Conservation (phyloP, 805 yeast species). For the Myxozyma monticola region DNA sequence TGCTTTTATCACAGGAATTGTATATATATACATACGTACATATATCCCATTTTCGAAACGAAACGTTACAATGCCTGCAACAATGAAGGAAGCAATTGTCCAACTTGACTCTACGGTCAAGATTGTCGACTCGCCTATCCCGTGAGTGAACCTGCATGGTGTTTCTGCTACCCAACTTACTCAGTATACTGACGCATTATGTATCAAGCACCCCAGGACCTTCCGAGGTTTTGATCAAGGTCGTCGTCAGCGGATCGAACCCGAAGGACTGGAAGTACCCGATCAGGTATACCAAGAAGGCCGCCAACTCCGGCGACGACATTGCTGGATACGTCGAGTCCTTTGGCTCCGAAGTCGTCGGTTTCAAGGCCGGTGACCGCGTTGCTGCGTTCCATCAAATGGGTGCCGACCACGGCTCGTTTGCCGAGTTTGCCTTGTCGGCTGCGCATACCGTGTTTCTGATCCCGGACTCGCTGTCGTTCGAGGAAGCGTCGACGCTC, state of each 20-base stretch:
- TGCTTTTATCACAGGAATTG: background rate
- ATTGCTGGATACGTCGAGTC: slow-evolving; percentile 22
- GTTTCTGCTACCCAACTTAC: background rate
- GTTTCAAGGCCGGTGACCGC: slow-evolving; percentile 21
- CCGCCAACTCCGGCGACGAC: slow-evolving; percentile 26
- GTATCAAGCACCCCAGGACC: slow-evolving; percentile 6
- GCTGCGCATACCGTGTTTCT: slow-evolving; percentile 18
- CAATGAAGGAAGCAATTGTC: slow-evolving; percentile 22
- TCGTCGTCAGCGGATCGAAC: slow-evolving; percentile 24
- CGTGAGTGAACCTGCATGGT: background rate
- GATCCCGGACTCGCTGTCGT: slow-evolving; percentile 20
- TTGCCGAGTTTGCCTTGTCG: slow-evolving; percentile 25
- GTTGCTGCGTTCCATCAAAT: slow-evolving; percentile 28
- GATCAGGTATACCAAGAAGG: background rate
- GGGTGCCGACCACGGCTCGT: slow-evolving; percentile 18
- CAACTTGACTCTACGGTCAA: background rate
- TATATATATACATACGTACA: too few species aligned
- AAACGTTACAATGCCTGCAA: too few species aligned
- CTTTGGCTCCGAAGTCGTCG: slow-evolving; percentile 19
- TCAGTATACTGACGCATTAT: background rate
- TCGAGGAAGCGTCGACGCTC: slow-evolving; percentile 25
- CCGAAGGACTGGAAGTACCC: slow-evolving; percentile 30
- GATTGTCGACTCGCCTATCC: slow-evolving; percentile 9
- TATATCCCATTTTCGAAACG: too few species aligned
- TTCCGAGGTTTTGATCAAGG: slow-evolving; percentile 23